Evolutionary conservation across 768 basidiomycete species (phyloP).

Genomic region (Termitomyces sp.): DNA sequence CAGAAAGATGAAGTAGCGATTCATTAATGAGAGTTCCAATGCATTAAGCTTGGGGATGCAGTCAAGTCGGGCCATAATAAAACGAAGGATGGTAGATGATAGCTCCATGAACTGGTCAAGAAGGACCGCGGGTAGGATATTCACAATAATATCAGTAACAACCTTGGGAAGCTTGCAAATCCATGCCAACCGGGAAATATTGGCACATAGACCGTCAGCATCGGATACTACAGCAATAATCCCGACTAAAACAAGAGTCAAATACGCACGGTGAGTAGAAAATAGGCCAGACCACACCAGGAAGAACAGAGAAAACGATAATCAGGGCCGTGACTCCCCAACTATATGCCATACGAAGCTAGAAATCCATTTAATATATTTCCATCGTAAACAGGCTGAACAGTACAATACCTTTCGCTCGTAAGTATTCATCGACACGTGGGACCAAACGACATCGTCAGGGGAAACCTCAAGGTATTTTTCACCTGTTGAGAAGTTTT

Average conservation of each 20-base stretch:
- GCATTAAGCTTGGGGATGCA: constrained; percentile 83
- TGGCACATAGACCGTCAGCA: constrained; percentile 59
- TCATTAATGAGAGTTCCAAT: constrained; percentile 89
- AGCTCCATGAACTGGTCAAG: constrained; percentile 91
- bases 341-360: constrained; percentile 53
- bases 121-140: constrained; percentile 82
- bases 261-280: neutral
- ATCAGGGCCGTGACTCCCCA: constrained; percentile 74
- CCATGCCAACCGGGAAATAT: constrained; percentile 75
- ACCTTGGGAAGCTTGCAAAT: constrained; percentile 61
- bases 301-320: constrained; percentile 85
- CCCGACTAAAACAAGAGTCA: constrained; percentile 36
- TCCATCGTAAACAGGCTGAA: neutral
- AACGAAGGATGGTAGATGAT: constrained; percentile 70
- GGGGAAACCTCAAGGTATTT: constrained; percentile 84
- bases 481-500: no score
- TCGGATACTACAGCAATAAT: constrained; percentile 88
- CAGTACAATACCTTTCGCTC: constrained; percentile 50
- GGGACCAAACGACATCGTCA: constrained; percentile 87
- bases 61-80: constrained; percentile 70
- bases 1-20: constrained; percentile 87
- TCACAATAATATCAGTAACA: constrained; percentile 79
- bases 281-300: constrained; percentile 41
- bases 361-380: neutral
- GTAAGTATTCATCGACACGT: constrained; percentile 86